Base-by-base conservation (phyloP, 768 basidiomycete genomes). In the Tulasnella calospora region DNA sequence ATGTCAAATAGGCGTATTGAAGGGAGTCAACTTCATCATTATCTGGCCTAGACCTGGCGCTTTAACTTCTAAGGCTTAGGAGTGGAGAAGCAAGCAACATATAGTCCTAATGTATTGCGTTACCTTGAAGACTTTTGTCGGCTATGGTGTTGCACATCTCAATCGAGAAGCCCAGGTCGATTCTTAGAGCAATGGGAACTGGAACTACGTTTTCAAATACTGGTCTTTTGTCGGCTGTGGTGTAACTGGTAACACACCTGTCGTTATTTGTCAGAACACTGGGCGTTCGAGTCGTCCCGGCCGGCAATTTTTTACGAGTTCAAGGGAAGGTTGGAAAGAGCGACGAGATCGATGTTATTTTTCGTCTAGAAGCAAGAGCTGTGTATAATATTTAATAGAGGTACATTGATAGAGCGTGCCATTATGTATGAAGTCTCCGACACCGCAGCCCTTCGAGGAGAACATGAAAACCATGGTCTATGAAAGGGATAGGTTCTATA, bases 401-500 rank as follows among this genome's bases (percentile, higher is more conserved):
- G 8, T 27, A 51, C 23, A 67, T 33, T 17, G 61, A 67, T 13
- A 30, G 61, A 2, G 35, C 71, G 10, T 73, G 71, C 23, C n/a
- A 13, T 7, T 73, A 46, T 73, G 71, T 73, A 41, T 73, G 71
- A 73, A 41, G 71, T 41, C 40, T 73, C 46, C 46, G 71, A 73
- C 71, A 73, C 71, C 71, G 23, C 71, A 41, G 71, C 46, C 71
- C 71, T 73, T 35, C 71, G 36, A n/a, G 33, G 10, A 41, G 40
- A 73, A 13, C 71, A 73, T 36, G 46, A 73, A 73, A 73, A 73
- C 71, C 46, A 33, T 73, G 38, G n/a, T 73, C 40, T 27, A 21
- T 13, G 71, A 27, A 73, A 47, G 71, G 46, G 40, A 47, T 36
- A 38, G 36, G 71, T 73, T 73, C 71, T 73, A 73, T 41, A 47